Evolutionary conservation across 306 rosid species (phyloP).

Genomic region (Cicer cuneatum): DNA sequence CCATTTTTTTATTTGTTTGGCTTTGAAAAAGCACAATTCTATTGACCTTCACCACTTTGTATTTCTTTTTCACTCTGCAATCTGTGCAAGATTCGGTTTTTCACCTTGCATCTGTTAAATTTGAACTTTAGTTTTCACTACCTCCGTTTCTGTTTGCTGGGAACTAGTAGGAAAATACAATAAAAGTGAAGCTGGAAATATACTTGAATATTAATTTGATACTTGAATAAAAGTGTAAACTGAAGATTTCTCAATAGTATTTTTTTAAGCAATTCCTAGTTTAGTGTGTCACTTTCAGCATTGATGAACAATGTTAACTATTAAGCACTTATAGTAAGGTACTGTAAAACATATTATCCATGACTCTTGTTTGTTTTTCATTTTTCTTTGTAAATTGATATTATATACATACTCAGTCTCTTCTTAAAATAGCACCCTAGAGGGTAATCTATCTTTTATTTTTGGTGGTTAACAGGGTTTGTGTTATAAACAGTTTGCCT

Average conservation of each 20-base stretch:
- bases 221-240: slow-evolving; percentile 28
- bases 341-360: slow-evolving; percentile 7
- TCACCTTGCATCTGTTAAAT: slow-evolving; percentile 17
- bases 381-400: not conserved
- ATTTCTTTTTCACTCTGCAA: slow-evolving; percentile 13
- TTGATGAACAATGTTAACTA: not conserved
- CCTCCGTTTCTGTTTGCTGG: not conserved
- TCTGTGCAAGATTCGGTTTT: slow-evolving; percentile 8
- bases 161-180: no score
- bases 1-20: slow-evolving; percentile 1
- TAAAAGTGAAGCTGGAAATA: not conserved
- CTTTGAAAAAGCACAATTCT: not conserved
- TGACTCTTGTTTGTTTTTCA: not conserved
- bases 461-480: slow-evolving; percentile 1
- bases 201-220: slow-evolving; percentile 16
- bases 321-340: not conserved
- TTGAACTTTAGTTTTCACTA: not conserved
- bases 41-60: not conserved
- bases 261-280: not conserved
- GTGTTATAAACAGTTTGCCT: slow-evolving; percentile 3
- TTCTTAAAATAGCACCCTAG: slow-evolving; percentile 22
- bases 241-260: slow-evolving; percentile 24
- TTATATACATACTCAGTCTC: slow-evolving; percentile 1
- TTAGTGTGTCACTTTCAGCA: slow-evolving; percentile 15
- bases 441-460: slow-evolving; percentile 12